Percentiles rank a stretch among this genome's conserved stretches.
Evolutionary conservation across 345 rosid genomes (phyloP).

Genomic region (Schrenkiella parvula): DNA sequence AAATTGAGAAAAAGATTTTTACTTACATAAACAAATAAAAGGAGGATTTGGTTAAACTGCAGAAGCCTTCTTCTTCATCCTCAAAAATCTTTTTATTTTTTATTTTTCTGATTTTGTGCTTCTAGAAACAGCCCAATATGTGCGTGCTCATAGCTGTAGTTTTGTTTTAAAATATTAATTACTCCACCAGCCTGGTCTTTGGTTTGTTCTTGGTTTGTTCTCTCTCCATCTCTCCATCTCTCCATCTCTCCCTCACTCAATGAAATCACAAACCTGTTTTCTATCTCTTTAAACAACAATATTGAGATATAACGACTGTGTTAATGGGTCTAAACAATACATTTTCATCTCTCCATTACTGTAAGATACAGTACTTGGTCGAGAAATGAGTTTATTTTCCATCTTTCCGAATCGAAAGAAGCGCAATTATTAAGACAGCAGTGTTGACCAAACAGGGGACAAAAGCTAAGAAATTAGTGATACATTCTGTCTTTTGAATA

Average conservation of each 20-base stretch:
- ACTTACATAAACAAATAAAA: not conserved
- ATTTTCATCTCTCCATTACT: not conserved
- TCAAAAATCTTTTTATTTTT: not conserved
- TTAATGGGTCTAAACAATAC: not conserved
- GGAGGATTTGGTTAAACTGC: not conserved
- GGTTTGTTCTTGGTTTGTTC: too few relatives aligned
- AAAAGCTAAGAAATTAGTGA: not conserved
- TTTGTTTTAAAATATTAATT: not conserved
- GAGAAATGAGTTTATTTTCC: not conserved
- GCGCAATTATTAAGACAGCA: not conserved
- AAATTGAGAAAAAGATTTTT: not conserved
- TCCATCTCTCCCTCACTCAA: not conserved
- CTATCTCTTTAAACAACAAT: not conserved
- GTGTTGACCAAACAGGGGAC: not conserved
- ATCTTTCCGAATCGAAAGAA: not conserved
- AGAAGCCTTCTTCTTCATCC: not conserved
- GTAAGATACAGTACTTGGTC: not conserved
- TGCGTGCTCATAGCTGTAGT: not conserved
- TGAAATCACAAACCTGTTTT: not conserved
- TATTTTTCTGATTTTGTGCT: not conserved
- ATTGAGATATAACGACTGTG: not conserved
- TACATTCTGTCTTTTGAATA: constrained; percentile 4
- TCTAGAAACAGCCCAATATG: too few relatives aligned
- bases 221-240: too few relatives aligned
- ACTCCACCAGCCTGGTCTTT: too few relatives aligned